phyloP scores from a whole-genome alignment of 768 basidiomycete genomes.

The Kwoniella sp. region DNA sequence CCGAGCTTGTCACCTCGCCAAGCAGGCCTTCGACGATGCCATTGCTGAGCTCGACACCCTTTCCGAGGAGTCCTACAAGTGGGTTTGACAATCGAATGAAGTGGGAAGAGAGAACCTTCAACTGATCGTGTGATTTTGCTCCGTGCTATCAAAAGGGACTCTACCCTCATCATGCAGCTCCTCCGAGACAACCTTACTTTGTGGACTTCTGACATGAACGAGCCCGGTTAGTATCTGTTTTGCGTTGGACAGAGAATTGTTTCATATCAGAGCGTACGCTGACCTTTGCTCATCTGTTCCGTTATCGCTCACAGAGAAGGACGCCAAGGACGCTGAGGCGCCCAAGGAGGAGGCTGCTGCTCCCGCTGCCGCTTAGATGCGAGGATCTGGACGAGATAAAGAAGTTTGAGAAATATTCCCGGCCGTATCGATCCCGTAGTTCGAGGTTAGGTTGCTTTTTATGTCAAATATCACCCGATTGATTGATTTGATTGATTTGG shows the following conservation, averaged over 20 bases:
- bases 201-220: slow-evolving; percentile 98
- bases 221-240: slow-evolving; percentile 61
- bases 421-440: slow-evolving; percentile 9
- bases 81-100: slow-evolving; percentile 22
- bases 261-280: slow-evolving; percentile 4
- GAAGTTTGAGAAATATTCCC: slow-evolving; percentile 3
- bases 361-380: slow-evolving; percentile 39
- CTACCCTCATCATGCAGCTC: slow-evolving; percentile 88
- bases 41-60: slow-evolving; percentile 99
- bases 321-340: slow-evolving; percentile 34
- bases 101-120: neutral
- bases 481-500: neutral
- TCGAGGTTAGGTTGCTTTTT: slow-evolving; percentile 6
- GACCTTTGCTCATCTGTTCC: neutral
- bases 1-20: slow-evolving; percentile 96
- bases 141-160: slow-evolving; percentile 62
- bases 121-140: neutral
- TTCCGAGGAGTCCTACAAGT: slow-evolving; percentile 97
- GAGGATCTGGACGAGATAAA: neutral
- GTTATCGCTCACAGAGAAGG: slow-evolving; percentile 24
- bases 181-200: slow-evolving; percentile 95
- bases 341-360: slow-evolving; percentile 48
- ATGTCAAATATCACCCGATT: slow-evolving; percentile 2
- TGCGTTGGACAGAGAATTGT: neutral
- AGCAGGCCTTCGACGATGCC: slow-evolving; percentile 98